These are phyloP conservation scores for Exophiala sideris DNA, from an alignment of 2,329 filamentous ascomycete genomes.

Conservation along the genomic window DNA sequence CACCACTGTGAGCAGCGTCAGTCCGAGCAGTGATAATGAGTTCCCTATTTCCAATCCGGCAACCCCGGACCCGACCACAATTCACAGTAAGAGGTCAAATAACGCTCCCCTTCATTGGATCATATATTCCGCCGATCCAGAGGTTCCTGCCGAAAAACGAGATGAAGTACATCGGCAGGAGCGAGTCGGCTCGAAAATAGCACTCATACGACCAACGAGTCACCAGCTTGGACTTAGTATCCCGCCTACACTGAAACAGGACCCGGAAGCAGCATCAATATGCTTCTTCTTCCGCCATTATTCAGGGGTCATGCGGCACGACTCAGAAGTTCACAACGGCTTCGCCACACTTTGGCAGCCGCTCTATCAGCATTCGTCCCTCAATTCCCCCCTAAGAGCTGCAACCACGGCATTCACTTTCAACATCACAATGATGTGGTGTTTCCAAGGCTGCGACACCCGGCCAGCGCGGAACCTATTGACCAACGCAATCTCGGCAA, in stretches of 20 bases:
- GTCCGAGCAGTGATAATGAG: slow-evolving; percentile 5
- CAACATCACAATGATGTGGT: slow-evolving; percentile 29
- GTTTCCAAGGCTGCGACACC: slow-evolving; percentile 19
- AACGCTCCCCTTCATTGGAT: slow-evolving; percentile 18
- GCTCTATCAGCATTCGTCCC: slow-evolving; percentile 17
- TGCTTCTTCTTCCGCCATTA: slow-evolving; percentile 28
- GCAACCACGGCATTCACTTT: slow-evolving; percentile 27
- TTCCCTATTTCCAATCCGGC: slow-evolving; percentile 1
- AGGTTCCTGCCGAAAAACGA: background rate
- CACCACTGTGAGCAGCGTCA: background rate
- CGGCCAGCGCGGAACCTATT: slow-evolving; percentile 20
- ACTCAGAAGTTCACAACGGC: slow-evolving; percentile 15
- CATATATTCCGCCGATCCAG: slow-evolving; percentile 12
- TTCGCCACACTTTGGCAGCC: slow-evolving; percentile 25
- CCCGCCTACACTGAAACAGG: slow-evolving; percentile 12
- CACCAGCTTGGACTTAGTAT: slow-evolving; percentile 6
- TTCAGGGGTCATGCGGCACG: slow-evolving; percentile 11
- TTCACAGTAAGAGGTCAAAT: background rate
- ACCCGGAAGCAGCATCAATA: slow-evolving; percentile 21
- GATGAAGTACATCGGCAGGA: background rate
- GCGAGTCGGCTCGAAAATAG: background rate
- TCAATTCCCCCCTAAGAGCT: slow-evolving; percentile 22
- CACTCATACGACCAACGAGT: background rate
- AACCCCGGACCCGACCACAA: background rate
- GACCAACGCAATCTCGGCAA: slow-evolving; percentile 22